Percentiles rank a stretch among this genome's conserved stretches.
These are phyloP conservation scores for Candida michaelii DNA, from an alignment of 805 yeast species.

Conservation along the genomic window DNA sequence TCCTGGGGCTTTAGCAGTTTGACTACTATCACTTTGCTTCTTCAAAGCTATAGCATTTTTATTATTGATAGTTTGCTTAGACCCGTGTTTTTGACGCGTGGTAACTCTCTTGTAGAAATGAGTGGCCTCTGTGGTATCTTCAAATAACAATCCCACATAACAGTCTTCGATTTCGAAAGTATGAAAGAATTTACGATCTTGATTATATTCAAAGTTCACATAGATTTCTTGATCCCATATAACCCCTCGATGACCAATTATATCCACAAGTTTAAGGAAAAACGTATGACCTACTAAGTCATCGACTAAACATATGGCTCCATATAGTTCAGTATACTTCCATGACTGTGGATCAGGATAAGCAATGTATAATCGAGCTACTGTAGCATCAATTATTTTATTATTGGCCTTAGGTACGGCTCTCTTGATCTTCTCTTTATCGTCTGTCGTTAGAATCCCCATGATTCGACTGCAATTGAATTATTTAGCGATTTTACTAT, in stretches of 20 bases:
- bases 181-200: slow-evolving; percentile 93
- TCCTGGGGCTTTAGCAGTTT: slow-evolving; percentile 45
- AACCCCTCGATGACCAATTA: slow-evolving; percentile 79
- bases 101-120: slow-evolving; percentile 80
- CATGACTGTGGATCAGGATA: slow-evolving; percentile 80
- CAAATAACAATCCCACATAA: slow-evolving; percentile 81
- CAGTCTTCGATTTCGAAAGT: slow-evolving; percentile 92
- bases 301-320: slow-evolving; percentile 85
- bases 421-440: slow-evolving; percentile 87
- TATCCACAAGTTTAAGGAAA: slow-evolving; percentile 85
- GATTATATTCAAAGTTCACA: slow-evolving; percentile 83
- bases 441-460: slow-evolving; percentile 47
- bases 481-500: slow-evolving; percentile 10
- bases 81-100: slow-evolving; percentile 75
- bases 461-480: slow-evolving; percentile 16
- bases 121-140: slow-evolving; percentile 83
- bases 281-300: slow-evolving; percentile 94
- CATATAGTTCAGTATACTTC: slow-evolving; percentile 85
- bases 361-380: slow-evolving; percentile 87
- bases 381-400: slow-evolving; percentile 85
- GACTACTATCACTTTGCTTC: slow-evolving; percentile 37
- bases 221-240: slow-evolving; percentile 97
- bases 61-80: slow-evolving; percentile 81
- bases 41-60: slow-evolving; percentile 84
- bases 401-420: slow-evolving; percentile 86